Evolutionary conservation across 352 stramenopile species (phyloP).

Genomic region (Phytophthora fragariaefolia): DNA sequence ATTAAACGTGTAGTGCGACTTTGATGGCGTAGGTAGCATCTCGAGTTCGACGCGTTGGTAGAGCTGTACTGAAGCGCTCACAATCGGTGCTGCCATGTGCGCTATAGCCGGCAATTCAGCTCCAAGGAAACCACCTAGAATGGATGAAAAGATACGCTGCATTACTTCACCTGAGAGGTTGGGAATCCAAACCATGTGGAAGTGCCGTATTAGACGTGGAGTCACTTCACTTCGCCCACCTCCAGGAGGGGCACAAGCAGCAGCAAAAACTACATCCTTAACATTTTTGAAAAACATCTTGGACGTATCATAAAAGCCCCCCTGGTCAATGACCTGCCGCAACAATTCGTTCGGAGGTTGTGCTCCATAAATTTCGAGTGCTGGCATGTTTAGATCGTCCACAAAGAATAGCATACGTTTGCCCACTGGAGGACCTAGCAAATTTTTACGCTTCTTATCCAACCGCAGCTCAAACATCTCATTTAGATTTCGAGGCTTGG

Average conservation of each 20-base stretch:
- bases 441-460: conserved; percentile 88
- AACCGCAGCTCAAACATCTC: conserved; percentile 86
- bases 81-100: conserved; percentile 81
- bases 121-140: conserved; percentile 88
- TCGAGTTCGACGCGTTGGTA: conserved; percentile 91
- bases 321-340: conserved; percentile 92
- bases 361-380: conserved; percentile 92
- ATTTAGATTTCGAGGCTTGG: conserved; percentile 83
- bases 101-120: conserved; percentile 71
- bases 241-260: conserved; percentile 87
- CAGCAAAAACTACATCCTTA: conserved; percentile 85
- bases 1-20: conserved; percentile 96
- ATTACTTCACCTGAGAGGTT: conserved; percentile 86
- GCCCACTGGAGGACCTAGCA: conserved; percentile 70
- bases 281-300: conserved; percentile 96
- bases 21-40: conserved; percentile 91
- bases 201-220: conserved; percentile 87
- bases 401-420: conserved; percentile 92
- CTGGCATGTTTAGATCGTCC: conserved; percentile 95
- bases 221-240: conserved; percentile 89
- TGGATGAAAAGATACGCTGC: conserved; percentile 91
- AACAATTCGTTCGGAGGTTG: conserved; percentile 93
- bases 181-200: conserved; percentile 93
- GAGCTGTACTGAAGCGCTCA: conserved; percentile 87
- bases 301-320: conserved; percentile 90